A percentile compares a stretch with the other conserved stretches of the same genome.
These are phyloP conservation scores for Brasenia schreberi DNA, from an alignment of 164 flowering plant genomes.

Conservation along the genomic window DNA sequence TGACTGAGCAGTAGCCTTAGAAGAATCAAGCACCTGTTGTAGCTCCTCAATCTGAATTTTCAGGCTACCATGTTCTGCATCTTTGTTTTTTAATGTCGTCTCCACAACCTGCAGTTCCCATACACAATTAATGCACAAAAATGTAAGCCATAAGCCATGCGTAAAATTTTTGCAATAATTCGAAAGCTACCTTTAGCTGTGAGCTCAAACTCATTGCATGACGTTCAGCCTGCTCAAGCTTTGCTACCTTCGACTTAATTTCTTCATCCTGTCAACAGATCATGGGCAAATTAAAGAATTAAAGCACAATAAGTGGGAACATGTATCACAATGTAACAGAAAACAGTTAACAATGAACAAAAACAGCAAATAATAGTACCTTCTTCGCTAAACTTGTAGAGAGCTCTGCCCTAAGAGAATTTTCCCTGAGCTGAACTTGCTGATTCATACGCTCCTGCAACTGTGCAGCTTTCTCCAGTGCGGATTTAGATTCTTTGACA, in stretches of 20 bases:
- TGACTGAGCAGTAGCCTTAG: slow-evolving; percentile 49
- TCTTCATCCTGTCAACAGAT: slow-evolving; percentile 55
- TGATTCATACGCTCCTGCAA: slow-evolving; percentile 62
- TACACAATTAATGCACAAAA: not conserved
- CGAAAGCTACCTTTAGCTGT: slow-evolving; percentile 56
- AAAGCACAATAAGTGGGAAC: not conserved
- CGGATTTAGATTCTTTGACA: slow-evolving; percentile 76
- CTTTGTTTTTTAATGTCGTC: slow-evolving; percentile 60
- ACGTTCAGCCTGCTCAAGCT: slow-evolving; percentile 74
- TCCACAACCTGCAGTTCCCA: slow-evolving; percentile 59
- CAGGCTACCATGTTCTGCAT: slow-evolving; percentile 41
- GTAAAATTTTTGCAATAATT: not conserved
- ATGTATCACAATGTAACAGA: not conserved
- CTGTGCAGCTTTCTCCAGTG: slow-evolving; percentile 85
- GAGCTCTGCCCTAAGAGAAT: slow-evolving; percentile 66
- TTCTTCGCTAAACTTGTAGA: slow-evolving; percentile 48
- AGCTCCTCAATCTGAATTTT: slow-evolving; percentile 52
- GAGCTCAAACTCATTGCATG: slow-evolving; percentile 55
- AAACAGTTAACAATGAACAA: not conserved
- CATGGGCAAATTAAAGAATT: not conserved
- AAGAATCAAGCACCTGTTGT: slow-evolving; percentile 47
- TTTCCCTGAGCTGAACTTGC: slow-evolving; percentile 69
- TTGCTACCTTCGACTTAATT: slow-evolving; percentile 52
- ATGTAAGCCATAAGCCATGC: not conserved
- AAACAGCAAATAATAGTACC: slow-evolving; percentile 21